These are phyloP conservation scores for Saccharomyces kudriavzevii DNA, from an alignment of 805 yeast species.

Conservation along the genomic window DNA sequence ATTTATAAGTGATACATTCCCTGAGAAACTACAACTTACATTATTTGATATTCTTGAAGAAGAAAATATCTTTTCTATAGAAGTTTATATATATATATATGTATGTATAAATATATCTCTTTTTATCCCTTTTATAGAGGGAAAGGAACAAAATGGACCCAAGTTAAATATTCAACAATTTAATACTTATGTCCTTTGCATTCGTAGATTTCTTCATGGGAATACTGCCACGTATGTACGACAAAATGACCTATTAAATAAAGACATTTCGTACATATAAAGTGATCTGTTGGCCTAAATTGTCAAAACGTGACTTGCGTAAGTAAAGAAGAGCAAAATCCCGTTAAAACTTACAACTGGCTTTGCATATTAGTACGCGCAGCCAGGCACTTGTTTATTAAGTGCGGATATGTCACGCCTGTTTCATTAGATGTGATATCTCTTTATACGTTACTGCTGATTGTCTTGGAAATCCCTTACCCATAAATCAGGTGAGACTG, in stretches of 20 bases:
- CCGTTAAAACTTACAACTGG: too few species aligned
- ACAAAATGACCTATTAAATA: too few species aligned
- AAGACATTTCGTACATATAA: too few species aligned
- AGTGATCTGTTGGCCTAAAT: too few species aligned
- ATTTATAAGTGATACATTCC: slow-evolving; percentile 35
- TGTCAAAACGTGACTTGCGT: too few species aligned
- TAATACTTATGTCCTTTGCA: not conserved
- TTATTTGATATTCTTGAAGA: not conserved
- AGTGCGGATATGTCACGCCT: too few species aligned
- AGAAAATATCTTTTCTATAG: not conserved
- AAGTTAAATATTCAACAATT: not conserved
- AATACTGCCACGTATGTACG: not conserved
- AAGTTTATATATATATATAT: not conserved
- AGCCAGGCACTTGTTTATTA: too few species aligned
- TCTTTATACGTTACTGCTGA: not conserved
- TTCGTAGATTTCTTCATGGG: not conserved
- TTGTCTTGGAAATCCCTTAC: not conserved
- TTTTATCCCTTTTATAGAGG: not conserved
- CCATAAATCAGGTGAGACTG: not conserved
- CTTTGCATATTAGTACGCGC: too few species aligned
- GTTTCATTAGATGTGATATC: too few species aligned
- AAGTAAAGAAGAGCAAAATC: too few species aligned
- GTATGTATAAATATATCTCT: too few species aligned
- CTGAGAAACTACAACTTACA: not conserved
- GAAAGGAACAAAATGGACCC: not conserved